Evolutionary conservation across 2,329 filamentous ascomycete genomes (phyloP), one percentile per base, ranked within the genome.

Genomic region (Phaeomoniella chlamydospora): DNA sequence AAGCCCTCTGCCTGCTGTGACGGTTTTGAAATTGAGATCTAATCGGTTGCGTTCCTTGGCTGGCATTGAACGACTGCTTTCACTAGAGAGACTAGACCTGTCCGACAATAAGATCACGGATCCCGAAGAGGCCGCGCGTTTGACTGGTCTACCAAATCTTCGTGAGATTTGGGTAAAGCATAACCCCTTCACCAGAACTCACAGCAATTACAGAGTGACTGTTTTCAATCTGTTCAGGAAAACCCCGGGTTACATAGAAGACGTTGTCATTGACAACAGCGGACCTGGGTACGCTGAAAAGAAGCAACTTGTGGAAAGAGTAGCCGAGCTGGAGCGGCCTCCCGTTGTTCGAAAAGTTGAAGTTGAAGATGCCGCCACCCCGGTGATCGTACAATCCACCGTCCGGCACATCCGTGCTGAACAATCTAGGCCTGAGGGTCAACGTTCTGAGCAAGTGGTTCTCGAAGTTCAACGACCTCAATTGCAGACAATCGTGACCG

Each of bases 211-310:
- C 53, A 77, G 90, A 34, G 69, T 93, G 44, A 82, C 77, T 14
- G 92, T 96, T 43, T 94, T 98, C 74, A 98, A 96, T 49, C 68
- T 96, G 2, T 98, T 98, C 67, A 76, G 90, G 43, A 78, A 75
- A 40, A 86, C 84, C 0, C 84, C 88, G 9, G 90, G 90, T 4
- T 93, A 90, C 50, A 80, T 78, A 0, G 83, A 94, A 45, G 90
- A 98, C 51, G 77, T 96, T 40, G 67, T 85, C 32, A 88, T 98
- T 47, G 90, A 98, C 54, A 78, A 80, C 2, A 74, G 74, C 19
- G 80, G 80, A 0, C 88, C 90, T 1, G 79, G 72, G n/a, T 92
- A 85, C 50, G 72, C 77, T 12, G 90, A 98, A 62, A 78, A 77
- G 52, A 85, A 85, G 49, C 79, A 82, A 45, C 68, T 98, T 31